phyloP scores from a whole-genome alignment of 805 yeast genomes.

The Starmerella bombicola region DNA sequence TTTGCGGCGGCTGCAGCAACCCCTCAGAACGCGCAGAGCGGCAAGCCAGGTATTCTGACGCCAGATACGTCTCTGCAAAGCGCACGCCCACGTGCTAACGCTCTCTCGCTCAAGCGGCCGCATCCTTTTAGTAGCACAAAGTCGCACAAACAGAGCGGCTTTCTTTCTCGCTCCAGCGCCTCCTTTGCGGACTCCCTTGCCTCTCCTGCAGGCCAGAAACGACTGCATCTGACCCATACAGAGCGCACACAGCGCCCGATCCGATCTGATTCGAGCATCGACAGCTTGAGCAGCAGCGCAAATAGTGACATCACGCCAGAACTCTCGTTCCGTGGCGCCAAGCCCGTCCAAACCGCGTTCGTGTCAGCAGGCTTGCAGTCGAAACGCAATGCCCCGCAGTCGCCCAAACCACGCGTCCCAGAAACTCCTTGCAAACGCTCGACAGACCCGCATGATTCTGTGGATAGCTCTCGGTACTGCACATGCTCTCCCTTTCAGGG shows the following conservation, averaged over 20 bases:
- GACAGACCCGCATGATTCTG: not conserved
- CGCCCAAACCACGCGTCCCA: constrained; percentile 30
- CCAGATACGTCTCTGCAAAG: not conserved
- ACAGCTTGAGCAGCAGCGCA: not conserved
- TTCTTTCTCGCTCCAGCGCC: constrained; percentile 10
- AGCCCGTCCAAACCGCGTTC: constrained; percentile 78
- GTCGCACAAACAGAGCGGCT: constrained; percentile 12
- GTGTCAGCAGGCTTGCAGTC: constrained; percentile 59
- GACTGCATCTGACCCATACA: constrained; percentile 8
- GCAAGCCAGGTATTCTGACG: not conserved
- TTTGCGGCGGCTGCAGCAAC: not conserved
- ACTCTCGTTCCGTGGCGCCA: constrained; percentile 49
- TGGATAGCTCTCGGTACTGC: not conserved
- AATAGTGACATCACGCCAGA: constrained; percentile 35
- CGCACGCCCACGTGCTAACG: constrained; percentile 2
- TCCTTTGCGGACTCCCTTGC: constrained; percentile 1
- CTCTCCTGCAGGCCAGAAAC: constrained; percentile 12
- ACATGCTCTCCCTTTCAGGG: not conserved
- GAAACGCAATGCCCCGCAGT: constrained; percentile 39
- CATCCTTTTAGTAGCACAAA: constrained; percentile 21
- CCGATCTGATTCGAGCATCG: not conserved
- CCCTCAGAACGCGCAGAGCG: not conserved
- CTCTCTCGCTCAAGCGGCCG: constrained; percentile 21
- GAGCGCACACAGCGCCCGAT: constrained; percentile 1
- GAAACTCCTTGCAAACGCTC: constrained; percentile 48